Percentiles rank a stretch among this genome's conserved stretches.
Conservation (phyloP, 2,329 filamentous ascomycete species). For the Aspergillus texensis region DNA sequence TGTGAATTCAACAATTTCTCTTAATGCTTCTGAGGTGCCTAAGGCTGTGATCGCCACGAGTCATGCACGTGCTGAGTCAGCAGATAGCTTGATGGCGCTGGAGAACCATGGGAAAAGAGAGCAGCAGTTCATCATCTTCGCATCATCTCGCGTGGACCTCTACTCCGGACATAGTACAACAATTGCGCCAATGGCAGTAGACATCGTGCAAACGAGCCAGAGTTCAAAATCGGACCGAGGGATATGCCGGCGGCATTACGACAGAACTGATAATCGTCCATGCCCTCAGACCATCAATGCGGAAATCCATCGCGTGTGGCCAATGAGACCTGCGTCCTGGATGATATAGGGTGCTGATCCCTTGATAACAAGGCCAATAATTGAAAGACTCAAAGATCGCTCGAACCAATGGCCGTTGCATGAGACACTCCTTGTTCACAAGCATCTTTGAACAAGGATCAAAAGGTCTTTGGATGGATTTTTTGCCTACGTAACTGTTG, state of each 20-base stretch:
- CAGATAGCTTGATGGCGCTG: not conserved
- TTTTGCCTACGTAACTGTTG: constrained; percentile 6
- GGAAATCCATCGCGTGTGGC: not conserved
- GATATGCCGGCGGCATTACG: not conserved
- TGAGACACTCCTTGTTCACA: not conserved
- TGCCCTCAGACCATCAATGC: not conserved
- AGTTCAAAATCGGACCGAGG: not conserved
- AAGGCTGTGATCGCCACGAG: not conserved
- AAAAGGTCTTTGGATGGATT: not conserved
- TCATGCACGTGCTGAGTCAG: not conserved
- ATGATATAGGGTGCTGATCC: not conserved
- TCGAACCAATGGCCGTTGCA: not conserved
- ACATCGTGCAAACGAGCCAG: no score
- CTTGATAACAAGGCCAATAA: not conserved
- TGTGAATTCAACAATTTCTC: not conserved
- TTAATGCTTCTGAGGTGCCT: not conserved
- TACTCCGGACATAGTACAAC: not conserved
- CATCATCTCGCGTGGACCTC: not conserved
- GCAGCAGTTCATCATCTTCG: not conserved
- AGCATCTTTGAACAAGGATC: not conserved
- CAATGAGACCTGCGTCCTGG: not conserved
- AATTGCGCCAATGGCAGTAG: not conserved
- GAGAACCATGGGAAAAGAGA: not conserved
- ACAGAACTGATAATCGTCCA: not conserved
- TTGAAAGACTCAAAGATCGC: not conserved